Conservation (phyloP, 306 rosid genomes). For the Prunus mume region DNA sequence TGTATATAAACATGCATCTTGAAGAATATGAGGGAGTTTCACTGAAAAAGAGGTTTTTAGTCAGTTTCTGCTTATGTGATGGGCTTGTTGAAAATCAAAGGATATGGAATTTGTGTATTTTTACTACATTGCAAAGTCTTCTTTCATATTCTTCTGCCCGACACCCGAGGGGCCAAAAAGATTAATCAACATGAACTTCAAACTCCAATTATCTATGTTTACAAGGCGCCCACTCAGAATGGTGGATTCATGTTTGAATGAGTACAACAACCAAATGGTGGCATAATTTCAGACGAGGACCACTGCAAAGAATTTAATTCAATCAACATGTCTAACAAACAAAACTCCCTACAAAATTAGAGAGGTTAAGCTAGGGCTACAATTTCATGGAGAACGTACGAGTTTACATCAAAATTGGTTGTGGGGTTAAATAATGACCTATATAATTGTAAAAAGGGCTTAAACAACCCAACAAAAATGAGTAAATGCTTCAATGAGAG, state of each 20-base stretch:
- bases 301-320: background rate
- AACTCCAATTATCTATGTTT: background rate
- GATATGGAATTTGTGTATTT: no score
- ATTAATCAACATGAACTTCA: background rate
- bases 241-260: background rate
- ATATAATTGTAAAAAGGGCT: background rate
- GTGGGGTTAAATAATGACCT: conserved; percentile 6
- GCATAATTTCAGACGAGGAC: background rate
- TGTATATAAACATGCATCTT: no score
- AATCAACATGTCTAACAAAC: background rate
- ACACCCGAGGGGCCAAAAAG: background rate
- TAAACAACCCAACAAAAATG: background rate
- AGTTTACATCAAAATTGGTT: conserved; percentile 13
- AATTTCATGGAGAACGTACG: background rate
- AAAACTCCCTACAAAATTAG: background rate
- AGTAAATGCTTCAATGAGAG: background rate
- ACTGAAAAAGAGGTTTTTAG: no score
- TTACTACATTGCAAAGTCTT: background rate
- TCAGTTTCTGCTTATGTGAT: no score
- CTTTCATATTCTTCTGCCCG: background rate
- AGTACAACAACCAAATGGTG: background rate
- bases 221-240: background rate
- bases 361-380: background rate
- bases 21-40: no score
- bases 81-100: no score